Evolutionary conservation across 2,329 filamentous ascomycete species (phyloP).

Genomic region (Lomentospora prolificans): DNA sequence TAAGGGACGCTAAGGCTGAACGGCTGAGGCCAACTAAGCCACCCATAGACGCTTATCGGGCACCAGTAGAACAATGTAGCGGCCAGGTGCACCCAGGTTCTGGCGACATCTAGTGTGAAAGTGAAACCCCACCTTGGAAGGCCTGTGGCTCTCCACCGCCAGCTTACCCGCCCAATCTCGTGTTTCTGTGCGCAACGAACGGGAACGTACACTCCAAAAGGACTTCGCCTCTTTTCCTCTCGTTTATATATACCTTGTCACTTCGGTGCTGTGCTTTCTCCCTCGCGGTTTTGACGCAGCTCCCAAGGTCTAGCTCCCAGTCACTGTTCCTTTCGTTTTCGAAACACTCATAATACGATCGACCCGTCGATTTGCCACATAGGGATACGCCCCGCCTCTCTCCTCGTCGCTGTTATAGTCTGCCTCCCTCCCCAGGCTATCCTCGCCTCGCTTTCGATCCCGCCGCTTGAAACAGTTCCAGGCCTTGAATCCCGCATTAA

Average conservation of each 20-base stretch:
- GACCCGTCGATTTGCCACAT: not conserved
- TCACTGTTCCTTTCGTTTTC: not conserved
- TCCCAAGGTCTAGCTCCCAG: not conserved
- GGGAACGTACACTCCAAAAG: not conserved
- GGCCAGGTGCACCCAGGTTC: too few relatives aligned
- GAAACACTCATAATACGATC: not conserved
- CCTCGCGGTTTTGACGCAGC: not conserved
- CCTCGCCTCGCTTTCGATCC: not conserved
- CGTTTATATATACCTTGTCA: not conserved
- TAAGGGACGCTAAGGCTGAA: not conserved
- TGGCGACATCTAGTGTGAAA: not conserved
- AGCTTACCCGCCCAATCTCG: not conserved
- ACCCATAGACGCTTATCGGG: not conserved
- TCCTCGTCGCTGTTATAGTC: not conserved
- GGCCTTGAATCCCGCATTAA: not conserved
- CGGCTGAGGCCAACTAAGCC: constrained; percentile 2
- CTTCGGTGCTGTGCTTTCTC: not conserved
- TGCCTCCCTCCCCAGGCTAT: not conserved
- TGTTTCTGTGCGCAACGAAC: not conserved
- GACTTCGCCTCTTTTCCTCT: not conserved
- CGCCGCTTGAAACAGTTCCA: not conserved
- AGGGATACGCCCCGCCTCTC: not conserved
- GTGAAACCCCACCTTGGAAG: constrained; percentile 1
- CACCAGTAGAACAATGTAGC: not conserved
- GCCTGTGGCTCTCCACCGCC: not conserved